Evolutionary conservation across 352 stramenopile species (phyloP).

Genomic region (Aphanomyces stellatus): DNA sequence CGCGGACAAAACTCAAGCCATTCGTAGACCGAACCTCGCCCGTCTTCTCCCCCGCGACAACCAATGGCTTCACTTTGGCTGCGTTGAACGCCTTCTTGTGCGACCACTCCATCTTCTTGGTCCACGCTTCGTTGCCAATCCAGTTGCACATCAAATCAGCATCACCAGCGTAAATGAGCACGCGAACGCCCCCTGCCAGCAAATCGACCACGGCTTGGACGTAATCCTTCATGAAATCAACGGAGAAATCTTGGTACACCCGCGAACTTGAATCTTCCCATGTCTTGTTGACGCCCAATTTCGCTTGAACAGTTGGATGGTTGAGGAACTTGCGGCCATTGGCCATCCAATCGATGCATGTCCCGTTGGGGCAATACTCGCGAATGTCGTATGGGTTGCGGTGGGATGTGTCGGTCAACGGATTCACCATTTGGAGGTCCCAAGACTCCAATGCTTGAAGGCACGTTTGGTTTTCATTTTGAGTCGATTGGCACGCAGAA

Average conservation of each 20-base stretch:
- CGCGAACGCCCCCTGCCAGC: slow-evolving; percentile 55
- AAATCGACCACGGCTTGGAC: slow-evolving; percentile 67
- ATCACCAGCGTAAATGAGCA: slow-evolving; percentile 95
- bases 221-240: slow-evolving; percentile 52
- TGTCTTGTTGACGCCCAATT: slow-evolving; percentile 18
- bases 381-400: slow-evolving; percentile 16
- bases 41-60: slow-evolving; percentile 14
- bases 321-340: slow-evolving; percentile 1
- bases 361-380: slow-evolving; percentile 11
- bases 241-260: slow-evolving; percentile 90
- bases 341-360: slow-evolving; percentile 4
- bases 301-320: neutral
- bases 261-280: slow-evolving; percentile 43
- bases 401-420: slow-evolving; percentile 29
- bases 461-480: slow-evolving; percentile 29
- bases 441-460: slow-evolving; percentile 38
- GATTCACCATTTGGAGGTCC: slow-evolving; percentile 23
- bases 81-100: slow-evolving; percentile 81
- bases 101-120: slow-evolving; percentile 85
- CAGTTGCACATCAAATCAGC: slow-evolving; percentile 98
- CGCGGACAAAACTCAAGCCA: slow-evolving; percentile 44
- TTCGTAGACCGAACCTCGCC: slow-evolving; percentile 25
- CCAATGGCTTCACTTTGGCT: slow-evolving; percentile 27
- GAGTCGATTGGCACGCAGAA: slow-evolving; percentile 41
- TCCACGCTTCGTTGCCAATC: slow-evolving; percentile 93